A percentile compares a stretch with the other conserved stretches of the same genome.
phyloP scores from a whole-genome alignment of 2,329 filamentous ascomycete species.

The Verticillium longisporum region DNA sequence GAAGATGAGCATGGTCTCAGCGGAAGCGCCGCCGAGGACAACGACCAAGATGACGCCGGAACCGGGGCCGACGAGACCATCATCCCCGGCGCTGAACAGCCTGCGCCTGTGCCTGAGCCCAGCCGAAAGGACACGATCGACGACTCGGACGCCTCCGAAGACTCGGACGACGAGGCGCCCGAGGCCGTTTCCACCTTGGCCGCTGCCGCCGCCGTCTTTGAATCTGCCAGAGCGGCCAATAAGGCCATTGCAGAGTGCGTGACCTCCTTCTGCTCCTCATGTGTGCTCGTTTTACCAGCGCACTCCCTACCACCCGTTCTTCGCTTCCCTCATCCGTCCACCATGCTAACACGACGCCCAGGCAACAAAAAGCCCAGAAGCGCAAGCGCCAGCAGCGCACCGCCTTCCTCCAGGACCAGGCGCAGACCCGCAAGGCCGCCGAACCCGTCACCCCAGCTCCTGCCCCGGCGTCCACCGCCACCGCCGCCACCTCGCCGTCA shows the following conservation, averaged over 20 bases:
- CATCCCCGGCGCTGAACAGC: conserved; percentile 7
- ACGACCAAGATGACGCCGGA: neutral
- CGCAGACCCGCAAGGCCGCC: conserved; percentile 37
- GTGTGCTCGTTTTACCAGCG: no score
- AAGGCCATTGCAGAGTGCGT: conserved; percentile 46
- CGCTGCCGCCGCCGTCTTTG: conserved; percentile 38
- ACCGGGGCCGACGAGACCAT: neutral
- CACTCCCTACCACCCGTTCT: no score
- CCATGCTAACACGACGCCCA: conserved; percentile 14
- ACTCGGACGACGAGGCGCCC: conserved; percentile 46
- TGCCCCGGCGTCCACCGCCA: neutral
- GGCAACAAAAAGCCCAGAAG: conserved; percentile 44
- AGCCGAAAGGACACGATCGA: conserved; percentile 8
- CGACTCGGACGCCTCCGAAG: conserved; percentile 20
- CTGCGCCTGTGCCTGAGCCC: conserved; percentile 6
- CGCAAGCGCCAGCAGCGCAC: conserved; percentile 50
- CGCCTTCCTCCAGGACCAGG: conserved; percentile 47
- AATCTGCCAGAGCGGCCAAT: conserved; percentile 37
- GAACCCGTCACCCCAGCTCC: conserved; percentile 6
- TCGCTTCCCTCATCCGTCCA: no score
- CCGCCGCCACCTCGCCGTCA: conserved; percentile 8
- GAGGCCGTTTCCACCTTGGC: conserved; percentile 50
- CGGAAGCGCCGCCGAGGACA: neutral
- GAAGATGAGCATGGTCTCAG: neutral
- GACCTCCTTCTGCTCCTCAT: neutral